Conservation (phyloP, 78 protist genomes). For the Tieghemostelium lacteum region DNA sequence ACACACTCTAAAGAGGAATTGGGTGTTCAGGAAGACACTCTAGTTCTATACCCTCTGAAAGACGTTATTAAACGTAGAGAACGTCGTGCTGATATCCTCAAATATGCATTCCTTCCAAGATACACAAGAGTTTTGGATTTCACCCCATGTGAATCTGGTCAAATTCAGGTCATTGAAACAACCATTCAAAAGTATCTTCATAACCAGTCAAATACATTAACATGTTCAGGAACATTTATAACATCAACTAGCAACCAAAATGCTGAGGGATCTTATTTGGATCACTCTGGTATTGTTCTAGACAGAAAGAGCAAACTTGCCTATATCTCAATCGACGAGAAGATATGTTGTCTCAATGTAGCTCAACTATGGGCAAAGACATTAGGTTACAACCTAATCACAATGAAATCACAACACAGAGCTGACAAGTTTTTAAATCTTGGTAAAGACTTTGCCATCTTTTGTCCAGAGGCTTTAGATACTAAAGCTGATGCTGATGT, state of each 20-base stretch:
- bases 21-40: background rate
- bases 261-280: conserved; percentile 17
- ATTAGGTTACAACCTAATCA: conserved; percentile 25
- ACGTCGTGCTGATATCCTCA: conserved; percentile 55
- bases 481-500: background rate
- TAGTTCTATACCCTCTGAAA: conserved; percentile 70
- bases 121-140: conserved; percentile 42
- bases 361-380: conserved; percentile 15
- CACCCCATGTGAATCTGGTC: conserved; percentile 52
- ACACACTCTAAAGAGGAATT: conserved; percentile 64
- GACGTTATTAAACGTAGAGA: conserved; percentile 32
- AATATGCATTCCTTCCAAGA: conserved; percentile 19
- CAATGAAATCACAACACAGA: background rate
- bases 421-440: conserved; percentile 22
- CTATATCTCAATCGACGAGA: conserved; percentile 19
- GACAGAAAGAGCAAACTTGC: conserved; percentile 51
- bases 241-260: background rate
- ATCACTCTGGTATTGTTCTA: conserved; percentile 38
- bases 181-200: conserved; percentile 8
- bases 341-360: background rate
- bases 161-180: background rate
- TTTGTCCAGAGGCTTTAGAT: conserved; percentile 29
- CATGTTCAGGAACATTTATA: background rate
- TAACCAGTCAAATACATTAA: background rate
- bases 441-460: conserved; percentile 28